These are phyloP conservation scores for Porphyrellus cyaneotinctus DNA, from an alignment of 768 basidiomycete species.

Conservation along the genomic window DNA sequence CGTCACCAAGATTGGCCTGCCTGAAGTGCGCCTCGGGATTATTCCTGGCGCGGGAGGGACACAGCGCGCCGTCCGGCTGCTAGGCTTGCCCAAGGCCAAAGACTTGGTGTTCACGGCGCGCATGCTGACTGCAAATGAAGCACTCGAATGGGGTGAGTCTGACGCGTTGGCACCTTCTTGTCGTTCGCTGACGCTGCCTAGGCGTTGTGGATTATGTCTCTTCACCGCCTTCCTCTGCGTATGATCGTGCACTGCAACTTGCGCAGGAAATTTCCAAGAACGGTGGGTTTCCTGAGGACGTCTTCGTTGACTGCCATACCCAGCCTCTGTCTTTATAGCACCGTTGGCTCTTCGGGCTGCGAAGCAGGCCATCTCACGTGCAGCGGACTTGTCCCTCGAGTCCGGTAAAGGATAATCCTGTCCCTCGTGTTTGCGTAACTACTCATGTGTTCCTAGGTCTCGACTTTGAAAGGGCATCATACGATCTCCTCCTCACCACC, in stretches of 20 bases:
- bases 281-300: slow-evolving; percentile 39
- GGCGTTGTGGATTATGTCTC: slow-evolving; percentile 83
- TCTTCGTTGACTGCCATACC: background rate
- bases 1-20: slow-evolving; percentile 85
- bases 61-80: slow-evolving; percentile 71
- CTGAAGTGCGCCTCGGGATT: slow-evolving; percentile 75
- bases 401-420: slow-evolving; percentile 41
- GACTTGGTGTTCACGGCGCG: slow-evolving; percentile 83
- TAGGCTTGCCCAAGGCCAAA: slow-evolving; percentile 80
- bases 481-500: slow-evolving; percentile 71
- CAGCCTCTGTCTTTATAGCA: slow-evolving; percentile 40
- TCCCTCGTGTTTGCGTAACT: background rate
- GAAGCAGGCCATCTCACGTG: slow-evolving; percentile 79
- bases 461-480: slow-evolving; percentile 86
- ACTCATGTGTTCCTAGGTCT: slow-evolving; percentile 47
- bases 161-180: background rate
- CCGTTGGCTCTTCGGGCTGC: slow-evolving; percentile 86
- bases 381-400: slow-evolving; percentile 75
- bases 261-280: slow-evolving; percentile 63
- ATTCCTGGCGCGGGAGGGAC: slow-evolving; percentile 92
- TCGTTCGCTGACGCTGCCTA: slow-evolving; percentile 31
- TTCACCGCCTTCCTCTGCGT: slow-evolving; percentile 51
- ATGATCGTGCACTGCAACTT: slow-evolving; percentile 66
- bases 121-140: slow-evolving; percentile 60
- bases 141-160: slow-evolving; percentile 61